Evolutionary conservation across 345 rosid genomes (phyloP).

Genomic region (Gossypium mustelinum): DNA sequence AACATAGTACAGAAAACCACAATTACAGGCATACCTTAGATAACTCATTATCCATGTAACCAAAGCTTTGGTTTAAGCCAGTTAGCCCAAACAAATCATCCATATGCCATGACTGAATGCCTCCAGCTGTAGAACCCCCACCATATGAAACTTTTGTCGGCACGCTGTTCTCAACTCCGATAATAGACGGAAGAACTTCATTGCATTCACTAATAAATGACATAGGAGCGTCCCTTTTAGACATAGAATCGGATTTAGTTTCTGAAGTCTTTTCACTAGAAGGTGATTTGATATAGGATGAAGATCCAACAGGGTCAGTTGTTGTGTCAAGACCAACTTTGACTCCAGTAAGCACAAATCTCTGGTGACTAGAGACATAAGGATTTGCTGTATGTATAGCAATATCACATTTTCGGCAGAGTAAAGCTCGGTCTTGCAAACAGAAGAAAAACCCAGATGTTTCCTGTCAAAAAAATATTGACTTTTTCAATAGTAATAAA

Average conservation of each 20-base stretch:
- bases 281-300: constrained; percentile 48
- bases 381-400: constrained; percentile 70
- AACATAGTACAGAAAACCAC: not conserved
- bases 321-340: constrained; percentile 76
- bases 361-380: constrained; percentile 75
- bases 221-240: constrained; percentile 29
- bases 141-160: constrained; percentile 41
- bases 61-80: constrained; percentile 57
- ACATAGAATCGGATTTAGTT: constrained; percentile 29
- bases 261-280: constrained; percentile 42
- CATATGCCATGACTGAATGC: constrained; percentile 70
- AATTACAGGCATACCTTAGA: constrained; percentile 58
- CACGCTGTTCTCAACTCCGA: constrained; percentile 28
- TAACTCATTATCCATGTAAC: constrained; percentile 63
- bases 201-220: constrained; percentile 29
- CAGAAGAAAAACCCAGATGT: constrained; percentile 91
- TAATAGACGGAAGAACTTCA: constrained; percentile 30
- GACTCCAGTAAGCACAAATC: constrained; percentile 93
- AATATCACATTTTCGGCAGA: constrained; percentile 92
- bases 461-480: constrained; percentile 47
- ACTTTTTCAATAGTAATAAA: not conserved
- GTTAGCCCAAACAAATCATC: constrained; percentile 65
- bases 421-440: constrained; percentile 87
- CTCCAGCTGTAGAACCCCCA: constrained; percentile 65
- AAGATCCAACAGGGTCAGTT: constrained; percentile 37